Base-by-base conservation (phyloP, 768 basidiomycete species). In the Amanita exitialis region DNA sequence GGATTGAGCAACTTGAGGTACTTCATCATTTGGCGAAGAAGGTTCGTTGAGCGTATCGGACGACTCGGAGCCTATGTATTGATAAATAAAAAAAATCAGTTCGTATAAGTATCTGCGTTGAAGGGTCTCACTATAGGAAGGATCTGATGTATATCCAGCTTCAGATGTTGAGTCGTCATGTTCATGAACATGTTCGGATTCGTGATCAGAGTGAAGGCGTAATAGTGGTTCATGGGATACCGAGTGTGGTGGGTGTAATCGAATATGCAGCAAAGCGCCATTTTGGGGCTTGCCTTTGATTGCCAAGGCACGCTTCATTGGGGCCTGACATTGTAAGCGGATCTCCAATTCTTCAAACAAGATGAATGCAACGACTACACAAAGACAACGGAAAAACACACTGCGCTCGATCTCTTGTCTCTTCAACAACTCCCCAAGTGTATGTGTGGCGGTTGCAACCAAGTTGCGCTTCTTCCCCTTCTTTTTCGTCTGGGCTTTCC, bases 401-500 rank as follows among this genome's bases (percentile, higher is more conserved):
- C 80, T 70, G 16, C 64, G 63, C 8, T 73, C 73, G 10, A 57
- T 54, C 10, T 71, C 74, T 47, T 79, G 76, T 56, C 66, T 74
- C 54, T 71, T 77, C 34, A 72, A 47, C 36, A 83, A 60, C 35
- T 83, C 83, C 4, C 69, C 71, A 1, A 87, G 60, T 0, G 78
- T 69, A 56, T 78, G 69, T 7, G 66, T 64, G 0, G 75, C 69
- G 0, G 66, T 72, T 0, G 78, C 85, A 0, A 86, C 74, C 3
- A 83, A 66, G 35, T 65, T 72, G 1, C 73, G 71, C 58, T 73
- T 80, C 58, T 77, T 80, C 21, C 66, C 62, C 61, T 80, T 84
- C 62, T 80, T 77, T 69, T 84, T 88, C 60, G 75, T 79, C 39
- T 71, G 69, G 0, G 83, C 72, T 16, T 69, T 72, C 48, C 81